Percentiles rank a stretch among this genome's conserved stretches.
phyloP scores from a whole-genome alignment of 2,329 filamentous ascomycete species.

The Aspergillus alliaceus region DNA sequence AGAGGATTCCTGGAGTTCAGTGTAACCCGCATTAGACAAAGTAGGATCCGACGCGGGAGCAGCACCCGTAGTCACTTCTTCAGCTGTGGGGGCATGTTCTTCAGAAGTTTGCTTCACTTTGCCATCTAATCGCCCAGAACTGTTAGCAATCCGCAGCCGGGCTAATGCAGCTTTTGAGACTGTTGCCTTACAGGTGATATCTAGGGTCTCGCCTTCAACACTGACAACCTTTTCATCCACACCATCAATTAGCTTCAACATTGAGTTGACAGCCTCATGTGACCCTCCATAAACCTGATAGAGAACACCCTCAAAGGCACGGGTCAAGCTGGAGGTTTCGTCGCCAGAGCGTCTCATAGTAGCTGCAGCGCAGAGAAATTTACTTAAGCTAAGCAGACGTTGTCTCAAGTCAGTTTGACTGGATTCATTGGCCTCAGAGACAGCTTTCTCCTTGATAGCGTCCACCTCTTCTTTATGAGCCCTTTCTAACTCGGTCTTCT shows the following conservation, averaged over 20 bases:
- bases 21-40: conserved; percentile 59
- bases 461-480: conserved; percentile 58
- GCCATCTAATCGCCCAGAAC: conserved; percentile 40
- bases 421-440: conserved; percentile 50
- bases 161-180: background rate
- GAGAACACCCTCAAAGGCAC: conserved; percentile 64
- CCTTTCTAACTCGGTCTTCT: conserved; percentile 57
- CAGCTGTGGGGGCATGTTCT: conserved; percentile 37
- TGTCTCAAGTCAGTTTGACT: conserved; percentile 52
- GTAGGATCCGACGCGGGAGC: conserved; percentile 56
- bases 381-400: conserved; percentile 59
- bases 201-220: conserved; percentile 55
- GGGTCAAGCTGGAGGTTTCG: conserved; percentile 57
- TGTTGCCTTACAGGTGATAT: conserved; percentile 56
- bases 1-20: conserved; percentile 55
- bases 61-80: conserved; percentile 41
- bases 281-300: conserved; percentile 65
- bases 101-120: conserved; percentile 53
- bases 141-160: conserved; percentile 2
- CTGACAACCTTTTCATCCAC: conserved; percentile 58
- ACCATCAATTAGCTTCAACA: conserved; percentile 62
- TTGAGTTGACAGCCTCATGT: conserved; percentile 57
- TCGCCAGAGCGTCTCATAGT: conserved; percentile 60
- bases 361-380: conserved; percentile 63
- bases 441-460: conserved; percentile 51